A percentile compares a stretch with the other conserved stretches of the same genome.
phyloP scores from a whole-genome alignment of 805 yeast genomes.

The Saccharomycopsis microspora region DNA sequence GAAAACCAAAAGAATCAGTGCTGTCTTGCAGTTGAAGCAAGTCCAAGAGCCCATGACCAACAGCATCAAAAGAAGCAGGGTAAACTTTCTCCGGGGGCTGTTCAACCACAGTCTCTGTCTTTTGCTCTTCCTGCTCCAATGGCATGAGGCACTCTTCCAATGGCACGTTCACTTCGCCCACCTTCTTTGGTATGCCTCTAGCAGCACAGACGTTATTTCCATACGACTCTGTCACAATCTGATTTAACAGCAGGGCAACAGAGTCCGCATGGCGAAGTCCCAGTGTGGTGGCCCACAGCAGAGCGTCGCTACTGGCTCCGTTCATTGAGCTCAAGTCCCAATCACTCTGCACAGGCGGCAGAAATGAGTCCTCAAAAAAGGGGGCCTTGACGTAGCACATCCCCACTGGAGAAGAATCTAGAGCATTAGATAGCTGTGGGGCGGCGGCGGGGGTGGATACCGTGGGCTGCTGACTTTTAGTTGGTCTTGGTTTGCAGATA shows the following conservation, averaged over 20 bases:
- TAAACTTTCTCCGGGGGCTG: neutral
- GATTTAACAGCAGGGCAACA: slow-evolving; percentile 14
- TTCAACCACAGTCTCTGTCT: neutral
- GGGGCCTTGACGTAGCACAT: no score
- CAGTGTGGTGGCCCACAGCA: neutral
- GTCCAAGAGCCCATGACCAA: slow-evolving; percentile 12
- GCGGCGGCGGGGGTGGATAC: neutral
- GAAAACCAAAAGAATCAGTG: neutral
- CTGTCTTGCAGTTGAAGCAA: slow-evolving; percentile 1
- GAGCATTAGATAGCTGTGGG: neutral
- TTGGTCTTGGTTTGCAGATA: slow-evolving; percentile 12
- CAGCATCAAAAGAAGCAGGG: slow-evolving; percentile 1
- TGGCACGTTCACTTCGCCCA: slow-evolving; percentile 16
- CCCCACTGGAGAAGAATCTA: neutral
- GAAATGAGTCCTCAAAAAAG: slow-evolving; percentile 2
- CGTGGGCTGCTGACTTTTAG: neutral
- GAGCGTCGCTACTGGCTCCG: slow-evolving; percentile 3
- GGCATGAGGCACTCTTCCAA: slow-evolving; percentile 11
- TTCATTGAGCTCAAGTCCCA: slow-evolving; percentile 14
- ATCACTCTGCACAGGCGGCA: slow-evolving; percentile 14
- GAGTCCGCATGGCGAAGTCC: slow-evolving; percentile 13
- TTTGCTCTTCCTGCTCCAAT: neutral
- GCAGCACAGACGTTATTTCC: slow-evolving; percentile 9
- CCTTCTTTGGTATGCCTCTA: slow-evolving; percentile 1
- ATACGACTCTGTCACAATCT: slow-evolving; percentile 7